These are phyloP conservation scores for Ampelomyces quisqualis DNA, from an alignment of 2,329 filamentous ascomycete species.

Conservation along the genomic window DNA sequence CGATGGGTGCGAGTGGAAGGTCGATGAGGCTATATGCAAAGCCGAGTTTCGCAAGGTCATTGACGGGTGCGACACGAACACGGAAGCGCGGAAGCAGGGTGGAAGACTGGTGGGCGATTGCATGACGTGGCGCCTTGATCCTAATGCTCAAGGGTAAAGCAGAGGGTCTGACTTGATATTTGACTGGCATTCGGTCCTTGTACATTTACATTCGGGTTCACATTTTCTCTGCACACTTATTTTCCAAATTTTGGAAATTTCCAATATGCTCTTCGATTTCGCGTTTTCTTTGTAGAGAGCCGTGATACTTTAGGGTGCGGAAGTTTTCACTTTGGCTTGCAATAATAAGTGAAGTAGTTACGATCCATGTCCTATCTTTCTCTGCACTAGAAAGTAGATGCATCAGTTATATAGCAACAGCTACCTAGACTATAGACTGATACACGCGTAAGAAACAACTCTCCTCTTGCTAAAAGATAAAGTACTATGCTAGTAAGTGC, in stretches of 20 bases:
- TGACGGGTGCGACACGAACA: constrained; percentile 5
- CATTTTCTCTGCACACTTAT: not conserved
- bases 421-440: no score
- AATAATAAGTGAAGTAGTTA: no score
- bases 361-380: no score
- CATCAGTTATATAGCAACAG: no score
- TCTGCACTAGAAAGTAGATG: no score
- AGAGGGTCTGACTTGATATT: not conserved
- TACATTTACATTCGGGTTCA: not conserved
- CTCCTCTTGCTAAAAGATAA: no score
- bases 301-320: no score
- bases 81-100: constrained; percentile 5
- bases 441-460: no score
- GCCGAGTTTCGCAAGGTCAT: constrained; percentile 8
- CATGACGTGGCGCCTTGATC: constrained; percentile 7
- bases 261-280: no score
- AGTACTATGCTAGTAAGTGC: no score
- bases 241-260: not conserved
- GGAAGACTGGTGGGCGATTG: constrained; percentile 5
- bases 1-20: constrained; percentile 6
- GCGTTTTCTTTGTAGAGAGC: no score
- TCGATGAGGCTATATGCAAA: constrained; percentile 4
- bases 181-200: not conserved
- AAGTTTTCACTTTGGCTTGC: no score
- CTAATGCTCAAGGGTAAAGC: not conserved